A percentile compares a stretch with the other conserved stretches of the same genome.
Conservation (phyloP, 176 grass and related monocot species). For the Rhipidocladum racemiflorum region DNA sequence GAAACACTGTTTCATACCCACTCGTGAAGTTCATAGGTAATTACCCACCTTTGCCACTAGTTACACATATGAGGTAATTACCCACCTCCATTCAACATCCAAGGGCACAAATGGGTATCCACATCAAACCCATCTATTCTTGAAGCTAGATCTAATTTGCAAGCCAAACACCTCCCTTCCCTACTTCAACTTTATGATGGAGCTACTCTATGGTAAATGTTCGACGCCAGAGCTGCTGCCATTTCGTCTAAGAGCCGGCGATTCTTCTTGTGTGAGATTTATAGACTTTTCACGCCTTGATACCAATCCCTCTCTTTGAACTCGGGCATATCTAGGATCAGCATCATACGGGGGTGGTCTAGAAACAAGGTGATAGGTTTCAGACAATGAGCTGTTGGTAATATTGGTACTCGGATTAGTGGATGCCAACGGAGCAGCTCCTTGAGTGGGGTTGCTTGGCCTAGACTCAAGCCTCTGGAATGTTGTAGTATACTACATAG, state of each 20-base stretch:
- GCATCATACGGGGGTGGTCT: conserved; percentile 66
- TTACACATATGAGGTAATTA: too few relatives aligned
- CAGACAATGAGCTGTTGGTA: conserved; percentile 46
- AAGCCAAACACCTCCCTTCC: too few relatives aligned
- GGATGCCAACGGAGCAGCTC: conserved; percentile 37
- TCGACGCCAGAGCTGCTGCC: conserved; percentile 68
- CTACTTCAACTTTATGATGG: too few relatives aligned
- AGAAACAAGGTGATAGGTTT: conserved; percentile 75
- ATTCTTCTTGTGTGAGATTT: conserved; percentile 67
- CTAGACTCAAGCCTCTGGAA: conserved; percentile 84
- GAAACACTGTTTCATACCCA: too few relatives aligned
- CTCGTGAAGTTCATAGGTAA: too few relatives aligned
- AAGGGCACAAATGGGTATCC: too few relatives aligned
- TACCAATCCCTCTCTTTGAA: conserved; percentile 78
- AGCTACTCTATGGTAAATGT: too few relatives aligned
- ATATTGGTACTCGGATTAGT: conserved; percentile 37
- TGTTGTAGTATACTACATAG: conserved; percentile 58
- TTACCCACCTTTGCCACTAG: too few relatives aligned
- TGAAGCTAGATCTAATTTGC: too few relatives aligned
- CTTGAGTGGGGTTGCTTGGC: conserved; percentile 52
- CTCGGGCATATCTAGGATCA: conserved; percentile 62
- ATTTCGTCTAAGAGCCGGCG: conserved; percentile 62
- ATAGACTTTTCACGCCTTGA: conserved; percentile 85
- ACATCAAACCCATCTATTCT: too few relatives aligned
- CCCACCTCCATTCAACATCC: too few relatives aligned